These are phyloP conservation scores for Stenogyne calaminthoides DNA, from an alignment of 305 asterid species.

Conservation along the genomic window DNA sequence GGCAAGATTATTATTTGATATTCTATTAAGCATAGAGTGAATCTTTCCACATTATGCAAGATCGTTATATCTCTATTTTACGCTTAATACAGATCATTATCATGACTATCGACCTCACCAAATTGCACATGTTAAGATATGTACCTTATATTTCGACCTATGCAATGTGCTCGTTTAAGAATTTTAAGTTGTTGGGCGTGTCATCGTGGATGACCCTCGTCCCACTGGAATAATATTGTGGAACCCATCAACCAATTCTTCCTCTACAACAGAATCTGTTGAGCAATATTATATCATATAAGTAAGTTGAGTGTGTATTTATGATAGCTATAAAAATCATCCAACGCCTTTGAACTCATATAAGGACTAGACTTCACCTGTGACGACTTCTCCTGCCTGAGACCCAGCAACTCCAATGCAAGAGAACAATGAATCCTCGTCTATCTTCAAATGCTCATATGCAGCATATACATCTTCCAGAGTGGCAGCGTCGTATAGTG, in stretches of 20 bases:
- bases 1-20: not conserved
- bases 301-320: constrained; percentile 15
- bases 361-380: constrained; percentile 50
- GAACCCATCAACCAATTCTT: constrained; percentile 58
- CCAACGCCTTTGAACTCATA: not conserved
- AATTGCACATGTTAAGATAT: not conserved
- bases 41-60: not conserved
- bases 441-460: constrained; percentile 85
- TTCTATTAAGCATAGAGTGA: not conserved
- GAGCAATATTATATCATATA: constrained; percentile 5
- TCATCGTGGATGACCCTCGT: constrained; percentile 89
- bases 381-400: constrained; percentile 72
- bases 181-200: constrained; percentile 83
- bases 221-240: constrained; percentile 74
- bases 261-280: constrained; percentile 58
- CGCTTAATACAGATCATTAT: not conserved
- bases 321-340: not conserved
- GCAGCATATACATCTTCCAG: constrained; percentile 79
- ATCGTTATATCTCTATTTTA: not conserved
- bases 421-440: constrained; percentile 81
- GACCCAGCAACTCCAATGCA: constrained; percentile 95
- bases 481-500: constrained; percentile 78
- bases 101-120: not conserved
- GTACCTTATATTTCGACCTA: constrained; percentile 28
- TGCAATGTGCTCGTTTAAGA: constrained; percentile 20